These are phyloP conservation scores for Anthostomella pinea DNA, from an alignment of 2,329 filamentous ascomycete species.

Conservation along the genomic window DNA sequence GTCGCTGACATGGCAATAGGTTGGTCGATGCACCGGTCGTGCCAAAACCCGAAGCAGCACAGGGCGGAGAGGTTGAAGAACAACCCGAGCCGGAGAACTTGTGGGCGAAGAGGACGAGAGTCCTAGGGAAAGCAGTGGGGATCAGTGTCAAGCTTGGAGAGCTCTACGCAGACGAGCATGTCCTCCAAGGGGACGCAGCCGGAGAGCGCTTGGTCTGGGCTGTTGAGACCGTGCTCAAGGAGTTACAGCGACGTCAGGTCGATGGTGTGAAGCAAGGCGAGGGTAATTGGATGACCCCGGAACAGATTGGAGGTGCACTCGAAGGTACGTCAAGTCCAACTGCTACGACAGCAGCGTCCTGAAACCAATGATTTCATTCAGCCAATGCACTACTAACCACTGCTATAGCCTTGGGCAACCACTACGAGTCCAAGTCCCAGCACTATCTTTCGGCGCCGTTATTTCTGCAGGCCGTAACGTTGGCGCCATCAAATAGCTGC, in stretches of 20 bases:
- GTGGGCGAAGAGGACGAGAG: conserved; percentile 59
- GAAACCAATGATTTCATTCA: neutral
- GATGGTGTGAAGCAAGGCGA: conserved; percentile 70
- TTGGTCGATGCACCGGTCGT: too few relatives aligned
- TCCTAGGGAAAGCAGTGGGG: conserved; percentile 71
- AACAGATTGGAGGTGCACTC: conserved; percentile 70
- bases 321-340: conserved; percentile 51
- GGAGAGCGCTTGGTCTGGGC: conserved; percentile 77
- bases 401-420: conserved; percentile 63
- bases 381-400: conserved; percentile 23
- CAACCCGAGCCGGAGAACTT: conserved; percentile 42
- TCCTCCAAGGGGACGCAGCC: conserved; percentile 70
- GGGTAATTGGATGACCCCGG: conserved; percentile 66
- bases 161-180: conserved; percentile 73
- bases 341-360: conserved; percentile 7
- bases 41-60: conserved; percentile 3
- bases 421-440: conserved; percentile 70
- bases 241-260: conserved; percentile 64
- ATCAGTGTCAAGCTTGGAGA: conserved; percentile 82
- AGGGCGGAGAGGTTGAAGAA: conserved; percentile 16
- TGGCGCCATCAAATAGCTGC: conserved; percentile 63
- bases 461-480: conserved; percentile 77
- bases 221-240: conserved; percentile 74
- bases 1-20: too few relatives aligned
- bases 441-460: conserved; percentile 82